Percentiles rank a stretch among this genome's conserved stretches.
Evolutionary conservation across 148 eudicot species (phyloP).

Genomic region (Rhododendron ferrugineum): DNA sequence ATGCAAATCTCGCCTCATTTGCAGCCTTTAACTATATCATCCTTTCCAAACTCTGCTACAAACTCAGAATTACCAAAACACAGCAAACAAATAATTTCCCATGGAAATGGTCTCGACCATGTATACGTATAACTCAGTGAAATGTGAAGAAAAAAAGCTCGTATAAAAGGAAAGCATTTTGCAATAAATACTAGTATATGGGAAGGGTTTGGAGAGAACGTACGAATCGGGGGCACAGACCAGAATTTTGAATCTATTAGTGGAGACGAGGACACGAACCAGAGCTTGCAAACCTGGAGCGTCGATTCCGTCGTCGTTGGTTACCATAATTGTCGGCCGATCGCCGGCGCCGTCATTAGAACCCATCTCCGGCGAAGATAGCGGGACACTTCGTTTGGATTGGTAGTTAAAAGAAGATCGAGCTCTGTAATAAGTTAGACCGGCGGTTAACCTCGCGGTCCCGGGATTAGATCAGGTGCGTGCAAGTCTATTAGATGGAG

Average conservation of each 20-base stretch:
- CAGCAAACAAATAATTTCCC: neutral
- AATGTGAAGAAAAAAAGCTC: neutral
- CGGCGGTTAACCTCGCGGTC: too few species aligned
- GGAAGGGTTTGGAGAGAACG: slow-evolving; percentile 3
- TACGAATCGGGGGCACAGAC: slow-evolving; percentile 96
- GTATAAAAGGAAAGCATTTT: neutral
- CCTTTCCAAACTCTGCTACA: neutral
- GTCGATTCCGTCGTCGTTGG: slow-evolving; percentile 92
- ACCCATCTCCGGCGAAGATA: slow-evolving; percentile 24
- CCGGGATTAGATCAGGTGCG: too few species aligned
- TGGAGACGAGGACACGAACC: slow-evolving; percentile 63
- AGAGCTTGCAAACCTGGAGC: slow-evolving; percentile 83
- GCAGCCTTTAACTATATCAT: neutral
- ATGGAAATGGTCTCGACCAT: neutral
- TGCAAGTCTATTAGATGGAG: too few species aligned
- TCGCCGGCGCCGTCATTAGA: neutral
- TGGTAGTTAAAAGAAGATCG: neutral
- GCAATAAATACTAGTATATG: neutral
- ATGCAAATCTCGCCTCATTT: neutral
- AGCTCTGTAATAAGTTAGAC: too few species aligned
- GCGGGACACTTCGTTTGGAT: neutral
- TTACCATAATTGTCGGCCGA: slow-evolving; percentile 68
- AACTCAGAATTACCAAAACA: neutral
- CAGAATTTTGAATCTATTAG: slow-evolving; percentile 48
- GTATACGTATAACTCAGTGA: neutral